Evolutionary conservation across 495 filamentous ascomycete genomes (phyloP), one percentile per base, ranked within the genome.

Genomic region (Aspergillus hancockii): DNA sequence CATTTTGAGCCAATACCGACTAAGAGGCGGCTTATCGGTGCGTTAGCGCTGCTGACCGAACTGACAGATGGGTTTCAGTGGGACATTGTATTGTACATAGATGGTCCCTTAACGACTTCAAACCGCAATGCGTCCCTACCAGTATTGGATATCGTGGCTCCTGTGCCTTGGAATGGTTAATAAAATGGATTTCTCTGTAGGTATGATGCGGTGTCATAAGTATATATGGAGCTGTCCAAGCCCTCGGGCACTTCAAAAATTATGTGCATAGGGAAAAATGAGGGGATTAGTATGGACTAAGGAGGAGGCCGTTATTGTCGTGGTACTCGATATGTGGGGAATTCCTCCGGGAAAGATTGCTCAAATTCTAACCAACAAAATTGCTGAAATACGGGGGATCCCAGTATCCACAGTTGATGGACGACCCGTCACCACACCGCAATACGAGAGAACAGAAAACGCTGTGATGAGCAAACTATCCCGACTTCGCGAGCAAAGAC

Each of bases 301-400:
- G 7, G 46, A 49, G 25, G 46, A 49, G 25, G 23, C 46, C 25
- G 46, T 25, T 22, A 49, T 49, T 12, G 46, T 19, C 23, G 25
- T 49, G 13, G 46, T 49, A 21, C 25, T 49, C 46, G 21, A 49
- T 25, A 49, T 49, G 46, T 49, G 14, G 46, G 46, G 46, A 12
- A 19, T 49, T 19, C 12, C n/a, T 49, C 21, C 13, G 13, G 46
- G 23, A 49, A 22, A 13, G 12, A 49, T 49, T 23, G 46, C 46
- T 12, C 32, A 36, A 36, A 7, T 36, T 36, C 32, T 36, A 36
- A 36, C 32, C 32, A 36, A 36, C 32, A 36, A 36, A 36, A 13
- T 36, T 36, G 32, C 32, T 13, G 32, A 36, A 36, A 13, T 36
- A 13, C 32, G 32, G 13, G 32, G 32, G 13, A 36, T 36, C 32